Conservation (phyloP, 192 early-diverging fungal genomes). For the Gryganskiella cystojenkinii region DNA sequence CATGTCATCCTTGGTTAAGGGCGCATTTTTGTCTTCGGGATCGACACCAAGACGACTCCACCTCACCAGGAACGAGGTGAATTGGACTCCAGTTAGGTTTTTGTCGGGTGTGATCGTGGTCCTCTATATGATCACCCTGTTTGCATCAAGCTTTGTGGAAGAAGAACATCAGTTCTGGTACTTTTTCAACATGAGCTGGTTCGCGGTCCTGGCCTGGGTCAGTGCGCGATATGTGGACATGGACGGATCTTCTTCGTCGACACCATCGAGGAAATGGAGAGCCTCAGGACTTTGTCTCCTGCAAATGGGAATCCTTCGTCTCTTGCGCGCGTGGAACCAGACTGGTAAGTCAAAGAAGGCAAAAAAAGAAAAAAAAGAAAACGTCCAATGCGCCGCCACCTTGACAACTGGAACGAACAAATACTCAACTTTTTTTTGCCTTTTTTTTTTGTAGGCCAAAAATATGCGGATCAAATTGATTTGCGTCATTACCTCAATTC, state of each 20-base stretch:
- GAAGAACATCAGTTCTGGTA: constrained; percentile 84
- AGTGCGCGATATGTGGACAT: constrained; percentile 49
- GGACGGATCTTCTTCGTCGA: no score
- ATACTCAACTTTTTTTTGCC: background rate
- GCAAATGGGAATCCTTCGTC: constrained; percentile 54
- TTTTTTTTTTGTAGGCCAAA: constrained; percentile 44
- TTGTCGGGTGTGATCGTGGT: constrained; percentile 40
- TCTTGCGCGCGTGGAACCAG: constrained; percentile 59
- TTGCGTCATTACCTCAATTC: constrained; percentile 54
- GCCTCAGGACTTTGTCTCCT: constrained; percentile 19
- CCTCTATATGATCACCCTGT: constrained; percentile 65
- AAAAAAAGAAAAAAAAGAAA: background rate
- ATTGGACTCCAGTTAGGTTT: constrained; percentile 12
- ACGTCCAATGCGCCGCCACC: background rate
- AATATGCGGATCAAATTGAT: constrained; percentile 61
- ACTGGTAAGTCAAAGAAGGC: constrained; percentile 29
- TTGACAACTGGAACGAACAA: no score
- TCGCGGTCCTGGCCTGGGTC: constrained; percentile 52
- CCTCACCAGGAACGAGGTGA: constrained; percentile 24
- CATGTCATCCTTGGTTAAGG: constrained; percentile 3
- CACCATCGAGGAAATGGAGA: no score
- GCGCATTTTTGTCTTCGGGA: constrained; percentile 1
- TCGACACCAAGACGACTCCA: background rate
- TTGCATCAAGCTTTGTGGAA: constrained; percentile 78
- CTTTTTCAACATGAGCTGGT: constrained; percentile 74